A percentile compares a stretch with the other conserved stretches of the same genome.
Conservation (phyloP, 2,329 filamentous ascomycete species). For the Aspergillus sp. region DNA sequence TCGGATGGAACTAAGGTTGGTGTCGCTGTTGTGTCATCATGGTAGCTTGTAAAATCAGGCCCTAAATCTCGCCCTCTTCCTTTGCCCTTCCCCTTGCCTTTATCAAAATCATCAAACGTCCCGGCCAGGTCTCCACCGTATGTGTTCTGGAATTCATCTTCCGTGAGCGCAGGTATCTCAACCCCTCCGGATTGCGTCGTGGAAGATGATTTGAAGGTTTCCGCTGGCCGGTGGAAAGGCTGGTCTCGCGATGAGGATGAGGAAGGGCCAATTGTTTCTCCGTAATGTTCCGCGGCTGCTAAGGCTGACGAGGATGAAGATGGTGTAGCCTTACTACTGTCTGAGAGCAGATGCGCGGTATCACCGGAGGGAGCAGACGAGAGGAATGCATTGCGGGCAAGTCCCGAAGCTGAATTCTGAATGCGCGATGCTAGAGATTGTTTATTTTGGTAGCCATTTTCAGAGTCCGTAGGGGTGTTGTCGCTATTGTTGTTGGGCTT, state of each 20-base stretch:
- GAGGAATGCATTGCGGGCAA: constrained; percentile 34
- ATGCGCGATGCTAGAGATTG: constrained; percentile 28
- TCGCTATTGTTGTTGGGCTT: constrained; percentile 9
- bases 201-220: constrained; percentile 24
- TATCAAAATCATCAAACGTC: background rate
- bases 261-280: constrained; percentile 5
- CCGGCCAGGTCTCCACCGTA: constrained; percentile 10
- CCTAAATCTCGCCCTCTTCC: background rate
- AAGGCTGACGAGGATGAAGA: constrained; percentile 18
- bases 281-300: constrained; percentile 20
- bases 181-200: constrained; percentile 16
- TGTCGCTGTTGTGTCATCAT: constrained; percentile 3
- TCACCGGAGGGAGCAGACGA: constrained; percentile 21
- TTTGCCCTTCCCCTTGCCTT: constrained; percentile 19
- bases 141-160: constrained; percentile 24
- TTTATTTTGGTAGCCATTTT: constrained; percentile 14
- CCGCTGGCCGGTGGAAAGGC: constrained; percentile 3
- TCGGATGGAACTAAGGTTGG: constrained; percentile 29
- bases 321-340: constrained; percentile 23
- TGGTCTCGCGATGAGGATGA: constrained; percentile 12
- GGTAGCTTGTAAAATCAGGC: background rate
- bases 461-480: background rate
- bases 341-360: constrained; percentile 21
- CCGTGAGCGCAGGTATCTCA: constrained; percentile 17
- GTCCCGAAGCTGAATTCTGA: constrained; percentile 35